Evolutionary conservation across 164 flowering plant genomes (phyloP), one percentile per base, ranked within the genome.

Genomic region (Akebia trifoliata): DNA sequence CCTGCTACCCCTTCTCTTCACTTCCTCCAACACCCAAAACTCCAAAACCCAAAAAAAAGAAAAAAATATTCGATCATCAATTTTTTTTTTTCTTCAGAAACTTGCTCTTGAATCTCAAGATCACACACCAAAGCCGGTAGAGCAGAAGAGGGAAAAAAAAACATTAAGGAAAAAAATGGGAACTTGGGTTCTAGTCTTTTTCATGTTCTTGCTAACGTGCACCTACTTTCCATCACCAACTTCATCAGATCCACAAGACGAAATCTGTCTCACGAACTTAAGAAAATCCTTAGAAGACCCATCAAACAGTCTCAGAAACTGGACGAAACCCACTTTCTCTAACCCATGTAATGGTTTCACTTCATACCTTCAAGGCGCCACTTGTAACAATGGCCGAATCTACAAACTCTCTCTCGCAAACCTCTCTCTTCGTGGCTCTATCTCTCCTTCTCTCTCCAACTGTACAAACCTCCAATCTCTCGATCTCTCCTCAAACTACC

Each of bases 321-420:
- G 97, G 96, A 90, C 90, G 24, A 64, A 67, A 30, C 3, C 83
- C 42, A 68, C 62, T 54, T 78, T 93, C 73, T 74, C 88, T 4
- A 62, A 73, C 62, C 89, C 99, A 2, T 93, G 99, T 63, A 67
- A 40, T 53, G 99, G 96, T 35, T 86, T 83, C 81, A 83, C 78
- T 55, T 85, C 97, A 10, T 73, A 76, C 61, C 83, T 93, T 21
- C 67, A 71, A 12, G 97, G 99, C 6, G 95, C 83, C 44, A 87
- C 87, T 50, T 93, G 97, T 76, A 93, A 87, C 85, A 90, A 90
- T 54, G 97, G 96, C 61, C 78, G 99, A n/a, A 83, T 93, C 72
- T 86, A 81, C 87, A 87, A 86, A 67, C 88, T 93, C 54, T 76
- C 94, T 26, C 83, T 93, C 57, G 51, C 83, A 5, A 78, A 63